These are phyloP conservation scores for Pythium dissotocum DNA, from an alignment of 352 stramenopile genomes.

Conservation along the genomic window DNA sequence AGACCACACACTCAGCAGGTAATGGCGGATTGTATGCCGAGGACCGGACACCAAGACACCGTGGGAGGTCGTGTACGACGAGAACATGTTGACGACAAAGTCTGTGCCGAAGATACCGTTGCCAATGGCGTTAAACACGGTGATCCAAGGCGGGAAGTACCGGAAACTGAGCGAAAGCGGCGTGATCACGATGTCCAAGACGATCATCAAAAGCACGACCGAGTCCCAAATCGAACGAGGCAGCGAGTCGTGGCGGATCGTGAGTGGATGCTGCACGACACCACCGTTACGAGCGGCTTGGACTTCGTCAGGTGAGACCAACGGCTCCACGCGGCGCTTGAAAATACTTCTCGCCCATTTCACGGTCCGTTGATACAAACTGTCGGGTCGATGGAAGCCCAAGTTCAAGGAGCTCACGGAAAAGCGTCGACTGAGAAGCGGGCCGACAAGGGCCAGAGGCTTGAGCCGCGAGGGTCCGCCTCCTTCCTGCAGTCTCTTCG, in stretches of 20 bases:
- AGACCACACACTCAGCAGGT: conserved; percentile 57
- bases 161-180: conserved; percentile 57
- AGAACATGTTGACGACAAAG: conserved; percentile 60
- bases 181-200: conserved; percentile 59
- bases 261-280: conserved; percentile 38
- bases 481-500: not conserved
- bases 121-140: conserved; percentile 38
- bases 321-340: conserved; percentile 14
- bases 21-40: conserved; percentile 42
- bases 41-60: conserved; percentile 54
- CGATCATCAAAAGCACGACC: conserved; percentile 59
- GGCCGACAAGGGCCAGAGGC: conserved; percentile 5
- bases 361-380: not conserved
- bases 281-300: conserved; percentile 38
- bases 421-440: conserved; percentile 39
- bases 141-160: conserved; percentile 33
- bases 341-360: conserved; percentile 22
- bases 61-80: conserved; percentile 54
- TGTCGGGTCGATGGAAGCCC: not conserved
- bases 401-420: conserved; percentile 38
- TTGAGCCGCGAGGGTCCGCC: not conserved
- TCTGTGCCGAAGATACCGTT: conserved; percentile 58
- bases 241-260: conserved; percentile 49
- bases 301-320: conserved; percentile 45
- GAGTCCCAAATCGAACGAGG: conserved; percentile 52